Evolutionary conservation across 2,329 filamentous ascomycete species (phyloP).

Genomic region (Phaeophleospora eucalypticola): DNA sequence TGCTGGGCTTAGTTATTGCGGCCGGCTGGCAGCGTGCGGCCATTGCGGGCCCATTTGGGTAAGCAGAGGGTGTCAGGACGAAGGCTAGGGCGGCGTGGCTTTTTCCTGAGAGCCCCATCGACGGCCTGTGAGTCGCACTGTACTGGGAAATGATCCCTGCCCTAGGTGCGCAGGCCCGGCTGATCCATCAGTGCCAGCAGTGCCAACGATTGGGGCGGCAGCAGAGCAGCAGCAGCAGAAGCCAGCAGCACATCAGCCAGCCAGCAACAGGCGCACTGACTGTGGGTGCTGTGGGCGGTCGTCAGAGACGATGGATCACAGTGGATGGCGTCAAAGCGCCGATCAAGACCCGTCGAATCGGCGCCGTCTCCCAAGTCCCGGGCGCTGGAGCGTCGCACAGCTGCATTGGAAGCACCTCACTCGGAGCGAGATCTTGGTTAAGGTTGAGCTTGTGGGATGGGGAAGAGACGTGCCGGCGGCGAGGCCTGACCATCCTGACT

Average conservation of each 20-base stretch:
- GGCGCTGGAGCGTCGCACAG: constrained; percentile 25
- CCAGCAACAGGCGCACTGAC: too few species aligned
- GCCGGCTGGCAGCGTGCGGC: constrained; percentile 25
- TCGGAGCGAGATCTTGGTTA: constrained; percentile 21
- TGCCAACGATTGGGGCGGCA: too few species aligned
- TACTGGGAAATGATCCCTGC: constrained; percentile 37
- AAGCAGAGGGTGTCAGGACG: constrained; percentile 29
- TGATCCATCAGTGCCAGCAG: too few species aligned
- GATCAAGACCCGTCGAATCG: constrained; percentile 28
- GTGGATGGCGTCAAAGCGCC: too few species aligned
- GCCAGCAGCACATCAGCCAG: too few species aligned
- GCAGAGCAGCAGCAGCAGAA: too few species aligned
- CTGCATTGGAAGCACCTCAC: constrained; percentile 14
- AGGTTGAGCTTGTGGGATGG: constrained; percentile 21
- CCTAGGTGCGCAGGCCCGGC: too few species aligned
- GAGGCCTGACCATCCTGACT: too few species aligned
- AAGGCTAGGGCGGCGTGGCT: constrained; percentile 38
- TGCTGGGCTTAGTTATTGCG: constrained; percentile 27
- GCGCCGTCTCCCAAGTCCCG: constrained; percentile 26
- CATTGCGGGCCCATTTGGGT: constrained; percentile 29
- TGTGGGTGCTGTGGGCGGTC: too few species aligned
- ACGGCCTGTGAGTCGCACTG: constrained; percentile 41
- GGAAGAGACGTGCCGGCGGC: background rate
- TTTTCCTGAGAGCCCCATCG: constrained; percentile 21
- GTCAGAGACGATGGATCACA: too few species aligned